Conservation (phyloP, 306 rosid species). For the Sicyos edulis region DNA sequence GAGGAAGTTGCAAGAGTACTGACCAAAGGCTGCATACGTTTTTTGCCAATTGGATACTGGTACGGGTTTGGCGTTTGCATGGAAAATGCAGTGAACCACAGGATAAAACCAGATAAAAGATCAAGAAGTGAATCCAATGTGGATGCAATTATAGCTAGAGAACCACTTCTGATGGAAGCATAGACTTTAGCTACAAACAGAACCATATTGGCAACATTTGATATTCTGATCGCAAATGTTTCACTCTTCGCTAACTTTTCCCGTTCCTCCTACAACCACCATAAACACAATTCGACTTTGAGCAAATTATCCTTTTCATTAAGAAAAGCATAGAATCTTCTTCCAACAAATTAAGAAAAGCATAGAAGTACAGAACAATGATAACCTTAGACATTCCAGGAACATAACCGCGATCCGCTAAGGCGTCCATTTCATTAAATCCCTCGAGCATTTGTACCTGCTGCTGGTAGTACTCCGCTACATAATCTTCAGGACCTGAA, state of each 20-base stretch:
- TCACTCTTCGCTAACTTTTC: conserved; percentile 79
- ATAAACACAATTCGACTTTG: conserved; percentile 23
- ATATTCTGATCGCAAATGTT: conserved; percentile 84
- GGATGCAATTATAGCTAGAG: conserved; percentile 95
- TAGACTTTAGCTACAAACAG: conserved; percentile 85
- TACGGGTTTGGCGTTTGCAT: conserved; percentile 97
- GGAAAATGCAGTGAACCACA: conserved; percentile 99
- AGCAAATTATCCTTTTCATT: background rate
- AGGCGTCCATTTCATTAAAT: conserved; percentile 86
- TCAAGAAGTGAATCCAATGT: conserved; percentile 95
- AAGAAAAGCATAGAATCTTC: too few relatives aligned
- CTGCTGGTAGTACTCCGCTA: conserved; percentile 95
- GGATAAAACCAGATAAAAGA: conserved; percentile 90
- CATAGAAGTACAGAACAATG: background rate
- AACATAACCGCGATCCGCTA: conserved; percentile 71
- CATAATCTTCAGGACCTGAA: conserved; percentile 72
- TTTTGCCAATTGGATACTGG: conserved; percentile 96
- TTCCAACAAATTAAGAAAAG: background rate
- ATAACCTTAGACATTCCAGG: conserved; percentile 87
- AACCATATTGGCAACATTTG: conserved; percentile 87
- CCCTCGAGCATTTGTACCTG: conserved; percentile 97
- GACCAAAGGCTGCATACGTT: conserved; percentile 95
- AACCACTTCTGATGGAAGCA: conserved; percentile 86
- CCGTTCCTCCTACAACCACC: conserved; percentile 65
- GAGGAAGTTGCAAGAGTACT: conserved; percentile 21